phyloP scores from a whole-genome alignment of 2,329 filamentous ascomycete species.

The Cryoendolithus antarcticus region DNA sequence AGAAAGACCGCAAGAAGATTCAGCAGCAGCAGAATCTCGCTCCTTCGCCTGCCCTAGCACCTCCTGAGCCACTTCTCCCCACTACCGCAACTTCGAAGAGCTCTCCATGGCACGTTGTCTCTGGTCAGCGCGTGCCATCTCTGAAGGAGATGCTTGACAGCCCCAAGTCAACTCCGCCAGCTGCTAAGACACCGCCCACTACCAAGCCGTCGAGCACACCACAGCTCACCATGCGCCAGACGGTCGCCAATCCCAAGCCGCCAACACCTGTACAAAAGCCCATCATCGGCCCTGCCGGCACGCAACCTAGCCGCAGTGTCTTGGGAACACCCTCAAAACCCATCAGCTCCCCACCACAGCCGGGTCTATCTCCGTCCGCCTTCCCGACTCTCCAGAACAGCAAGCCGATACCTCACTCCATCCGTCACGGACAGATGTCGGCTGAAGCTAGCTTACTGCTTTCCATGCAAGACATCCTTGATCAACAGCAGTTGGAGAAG shows the following conservation, averaged over 20 bases:
- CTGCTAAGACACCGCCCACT: constrained; percentile 16
- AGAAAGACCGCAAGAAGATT: constrained; percentile 82
- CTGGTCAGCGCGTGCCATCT: constrained; percentile 36
- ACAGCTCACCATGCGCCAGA: constrained; percentile 50
- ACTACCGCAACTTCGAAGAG: constrained; percentile 4
- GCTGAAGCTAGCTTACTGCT: constrained; percentile 54
- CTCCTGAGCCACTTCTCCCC: constrained; percentile 10
- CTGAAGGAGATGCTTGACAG: constrained; percentile 38
- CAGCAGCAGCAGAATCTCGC: constrained; percentile 49
- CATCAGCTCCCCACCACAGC: constrained; percentile 17
- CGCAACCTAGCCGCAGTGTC: constrained; percentile 13
- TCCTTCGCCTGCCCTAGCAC: constrained; percentile 14
- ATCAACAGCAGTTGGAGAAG: constrained; percentile 75
- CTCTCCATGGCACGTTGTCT: constrained; percentile 49
- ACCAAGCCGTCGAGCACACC: constrained; percentile 28
- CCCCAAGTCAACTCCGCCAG: constrained; percentile 19
- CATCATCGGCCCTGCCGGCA: constrained; percentile 9
- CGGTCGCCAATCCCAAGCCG: constrained; percentile 36
- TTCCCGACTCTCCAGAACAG: constrained; percentile 14
- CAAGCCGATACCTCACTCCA: constrained; percentile 30
- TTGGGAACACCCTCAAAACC: constrained; percentile 2
- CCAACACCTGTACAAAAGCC: constrained; percentile 7
- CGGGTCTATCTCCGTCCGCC: background rate
- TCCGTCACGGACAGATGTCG: constrained; percentile 43
- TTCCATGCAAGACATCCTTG: constrained; percentile 78